Evolutionary conservation across 352 stramenopile species (phyloP).

Genomic region (Phytophthora litchii): DNA sequence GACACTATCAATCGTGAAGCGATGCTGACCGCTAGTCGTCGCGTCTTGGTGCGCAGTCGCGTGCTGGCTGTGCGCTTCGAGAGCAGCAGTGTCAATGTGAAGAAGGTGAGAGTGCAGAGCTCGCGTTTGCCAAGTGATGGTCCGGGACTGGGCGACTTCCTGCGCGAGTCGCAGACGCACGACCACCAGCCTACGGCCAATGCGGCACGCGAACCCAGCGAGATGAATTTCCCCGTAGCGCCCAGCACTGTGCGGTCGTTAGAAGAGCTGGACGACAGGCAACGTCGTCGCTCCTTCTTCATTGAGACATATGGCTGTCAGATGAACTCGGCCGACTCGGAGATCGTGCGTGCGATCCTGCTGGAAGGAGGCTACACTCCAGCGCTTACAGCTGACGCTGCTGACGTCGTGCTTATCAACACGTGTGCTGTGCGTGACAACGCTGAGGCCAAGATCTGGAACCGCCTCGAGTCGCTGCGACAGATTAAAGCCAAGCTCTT

Average conservation of each 20-base stretch:
- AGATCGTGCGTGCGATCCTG: conserved; percentile 97
- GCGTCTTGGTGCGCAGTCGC: conserved; percentile 4
- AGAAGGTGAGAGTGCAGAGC: conserved; percentile 21
- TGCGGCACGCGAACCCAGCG: conserved; percentile 51
- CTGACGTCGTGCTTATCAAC: conserved; percentile 98
- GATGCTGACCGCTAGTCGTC: conserved; percentile 34
- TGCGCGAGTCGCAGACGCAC: conserved; percentile 52
- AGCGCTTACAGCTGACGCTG: conserved; percentile 65
- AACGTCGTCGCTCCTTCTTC: conserved; percentile 63
- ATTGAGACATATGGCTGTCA: conserved; percentile 98
- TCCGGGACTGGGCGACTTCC: conserved; percentile 73
- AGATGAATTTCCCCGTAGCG: conserved; percentile 75
- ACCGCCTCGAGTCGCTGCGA: conserved; percentile 79
- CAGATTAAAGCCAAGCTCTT: conserved; percentile 78
- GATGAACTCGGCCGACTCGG: conserved; percentile 99
- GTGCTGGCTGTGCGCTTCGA: conserved; percentile 26
- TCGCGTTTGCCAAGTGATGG: conserved; percentile 52
- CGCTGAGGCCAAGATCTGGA: conserved; percentile 95
- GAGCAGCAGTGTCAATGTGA: conserved; percentile 24
- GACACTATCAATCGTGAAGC: neutral
- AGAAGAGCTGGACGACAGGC: conserved; percentile 52
- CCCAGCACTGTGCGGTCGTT: conserved; percentile 49
- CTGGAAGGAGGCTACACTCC: conserved; percentile 73
- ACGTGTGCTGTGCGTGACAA: conserved; percentile 99
- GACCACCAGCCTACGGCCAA: conserved; percentile 33